phyloP scores from a whole-genome alignment of 768 basidiomycete species.

The Gelatoporia subvermispora region DNA sequence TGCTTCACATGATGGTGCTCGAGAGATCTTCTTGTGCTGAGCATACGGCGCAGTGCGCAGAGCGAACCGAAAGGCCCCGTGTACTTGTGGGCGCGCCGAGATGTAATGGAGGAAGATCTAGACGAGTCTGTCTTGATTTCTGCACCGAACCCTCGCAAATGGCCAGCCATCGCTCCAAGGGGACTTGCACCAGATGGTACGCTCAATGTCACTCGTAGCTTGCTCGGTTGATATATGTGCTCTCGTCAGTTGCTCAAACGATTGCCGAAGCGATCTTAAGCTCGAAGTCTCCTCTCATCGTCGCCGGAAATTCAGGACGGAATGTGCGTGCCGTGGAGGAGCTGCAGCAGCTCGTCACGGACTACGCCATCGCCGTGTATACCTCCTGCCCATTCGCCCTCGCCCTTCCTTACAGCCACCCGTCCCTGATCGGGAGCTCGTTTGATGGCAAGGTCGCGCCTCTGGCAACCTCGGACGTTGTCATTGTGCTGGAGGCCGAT shows the following conservation, averaged over 20 bases:
- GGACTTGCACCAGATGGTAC: constrained; percentile 40
- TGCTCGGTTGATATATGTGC: not conserved
- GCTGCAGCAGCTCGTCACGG: constrained; percentile 43
- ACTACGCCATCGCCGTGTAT: constrained; percentile 52
- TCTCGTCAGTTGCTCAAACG: constrained; percentile 18
- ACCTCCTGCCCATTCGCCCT: constrained; percentile 45
- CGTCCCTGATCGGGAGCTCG: constrained; percentile 46
- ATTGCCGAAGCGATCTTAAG: constrained; percentile 47
- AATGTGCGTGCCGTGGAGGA: constrained; percentile 41
- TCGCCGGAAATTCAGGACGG: constrained; percentile 60
- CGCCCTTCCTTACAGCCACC: constrained; percentile 54
- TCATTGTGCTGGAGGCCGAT: constrained; percentile 62
- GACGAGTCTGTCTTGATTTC: constrained; percentile 31
- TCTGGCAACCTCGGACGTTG: constrained; percentile 52
- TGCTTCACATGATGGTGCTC: not conserved
- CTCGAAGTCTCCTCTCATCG: constrained; percentile 54
- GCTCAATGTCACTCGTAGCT: not conserved
- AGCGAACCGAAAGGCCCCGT: constrained; percentile 71
- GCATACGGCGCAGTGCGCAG: constrained; percentile 41
- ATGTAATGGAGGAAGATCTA: constrained; percentile 63
- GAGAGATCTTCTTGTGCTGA: not conserved
- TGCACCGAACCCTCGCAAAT: constrained; percentile 29
- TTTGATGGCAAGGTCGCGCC: constrained; percentile 43
- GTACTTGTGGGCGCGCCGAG: constrained; percentile 70
- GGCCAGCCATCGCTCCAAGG: constrained; percentile 48